Percentiles rank a stretch among this genome's conserved stretches.
phyloP scores from a whole-genome alignment of 2,329 filamentous ascomycete species.

The Cladosporium halotolerans region DNA sequence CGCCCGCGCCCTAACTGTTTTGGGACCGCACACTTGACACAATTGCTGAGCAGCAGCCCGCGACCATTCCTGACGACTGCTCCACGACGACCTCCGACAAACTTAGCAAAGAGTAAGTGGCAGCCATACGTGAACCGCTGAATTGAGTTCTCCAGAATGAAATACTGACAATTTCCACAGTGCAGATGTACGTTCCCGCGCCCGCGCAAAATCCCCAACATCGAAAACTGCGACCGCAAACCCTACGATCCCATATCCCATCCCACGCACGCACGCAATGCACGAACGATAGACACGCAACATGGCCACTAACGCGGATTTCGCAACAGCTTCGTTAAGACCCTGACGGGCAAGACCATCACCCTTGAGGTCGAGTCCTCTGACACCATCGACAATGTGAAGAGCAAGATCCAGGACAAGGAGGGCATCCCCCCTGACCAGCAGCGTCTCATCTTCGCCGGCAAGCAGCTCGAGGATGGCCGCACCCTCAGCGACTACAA shows the following conservation, averaged over 20 bases:
- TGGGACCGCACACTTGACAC: neutral
- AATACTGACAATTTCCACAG: constrained; percentile 23
- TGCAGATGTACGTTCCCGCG: constrained; percentile 28
- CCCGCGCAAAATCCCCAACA: constrained; percentile 13
- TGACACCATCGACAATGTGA: constrained; percentile 99
- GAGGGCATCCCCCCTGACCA: constrained; percentile 97
- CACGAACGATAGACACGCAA: neutral
- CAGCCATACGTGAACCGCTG: neutral
- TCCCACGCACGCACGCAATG: neutral
- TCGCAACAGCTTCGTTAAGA: constrained; percentile 89
- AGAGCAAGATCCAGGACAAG: constrained; percentile 99
- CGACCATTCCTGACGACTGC: neutral
- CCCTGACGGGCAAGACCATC: constrained; percentile 99
- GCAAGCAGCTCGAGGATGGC: constrained; percentile 98
- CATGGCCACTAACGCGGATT: constrained; percentile 22
- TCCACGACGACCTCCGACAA: constrained; percentile 8
- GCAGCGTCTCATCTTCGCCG: constrained; percentile 97
- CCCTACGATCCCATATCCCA: neutral
- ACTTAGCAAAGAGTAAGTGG: constrained; percentile 11
- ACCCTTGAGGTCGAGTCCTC: constrained; percentile 98
- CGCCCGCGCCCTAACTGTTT: too few relatives aligned
- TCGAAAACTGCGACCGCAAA: constrained; percentile 2
- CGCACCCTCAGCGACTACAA: constrained; percentile 97
- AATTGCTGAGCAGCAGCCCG: neutral
- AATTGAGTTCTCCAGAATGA: neutral